phyloP scores from a whole-genome alignment of 768 basidiomycete genomes.

The Cantharellus cinnabarinus region DNA sequence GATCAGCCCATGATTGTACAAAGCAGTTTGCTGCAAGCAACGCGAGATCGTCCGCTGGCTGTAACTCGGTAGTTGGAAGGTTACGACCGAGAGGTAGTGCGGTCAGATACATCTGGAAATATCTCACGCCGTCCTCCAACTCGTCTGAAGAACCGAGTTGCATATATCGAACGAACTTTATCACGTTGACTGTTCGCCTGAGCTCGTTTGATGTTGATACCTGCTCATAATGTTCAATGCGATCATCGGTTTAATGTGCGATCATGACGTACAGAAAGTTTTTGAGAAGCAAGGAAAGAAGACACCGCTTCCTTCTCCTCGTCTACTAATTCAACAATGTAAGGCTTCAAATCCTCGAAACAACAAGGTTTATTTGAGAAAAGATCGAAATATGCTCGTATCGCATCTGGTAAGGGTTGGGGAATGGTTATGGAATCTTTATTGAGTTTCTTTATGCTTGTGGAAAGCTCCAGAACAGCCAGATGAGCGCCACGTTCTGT shows the following conservation, averaged over 20 bases:
- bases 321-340: slow-evolving; percentile 23
- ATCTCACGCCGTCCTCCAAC: not conserved
- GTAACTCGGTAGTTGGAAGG: slow-evolving; percentile 57
- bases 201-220: too few relatives aligned
- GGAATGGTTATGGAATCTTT: too few relatives aligned
- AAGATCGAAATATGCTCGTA: slow-evolving; percentile 47
- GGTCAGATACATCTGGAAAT: slow-evolving; percentile 30
- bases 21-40: slow-evolving; percentile 51
- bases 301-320: slow-evolving; percentile 17
- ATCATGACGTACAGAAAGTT: too few relatives aligned
- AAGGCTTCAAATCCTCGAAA: slow-evolving; percentile 66
- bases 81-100: slow-evolving; percentile 31
- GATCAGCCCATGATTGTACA: slow-evolving; percentile 18
- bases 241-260: too few relatives aligned
- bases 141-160: not conserved
- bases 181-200: slow-evolving; percentile 42
- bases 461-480: slow-evolving; percentile 44
- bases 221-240: too few relatives aligned
- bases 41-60: slow-evolving; percentile 71
- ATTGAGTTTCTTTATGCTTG: not conserved
- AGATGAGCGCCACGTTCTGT: slow-evolving; percentile 58
- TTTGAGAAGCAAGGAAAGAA: too few relatives aligned
- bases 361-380: slow-evolving; percentile 72
- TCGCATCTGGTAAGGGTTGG: slow-evolving; percentile 1
- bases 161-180: slow-evolving; percentile 45